Percentiles rank a stretch among this genome's conserved stretches.
These are phyloP conservation scores for Limonomyces culmigenus DNA, from an alignment of 1,284 basidiomycete genomes.

Conservation along the genomic window DNA sequence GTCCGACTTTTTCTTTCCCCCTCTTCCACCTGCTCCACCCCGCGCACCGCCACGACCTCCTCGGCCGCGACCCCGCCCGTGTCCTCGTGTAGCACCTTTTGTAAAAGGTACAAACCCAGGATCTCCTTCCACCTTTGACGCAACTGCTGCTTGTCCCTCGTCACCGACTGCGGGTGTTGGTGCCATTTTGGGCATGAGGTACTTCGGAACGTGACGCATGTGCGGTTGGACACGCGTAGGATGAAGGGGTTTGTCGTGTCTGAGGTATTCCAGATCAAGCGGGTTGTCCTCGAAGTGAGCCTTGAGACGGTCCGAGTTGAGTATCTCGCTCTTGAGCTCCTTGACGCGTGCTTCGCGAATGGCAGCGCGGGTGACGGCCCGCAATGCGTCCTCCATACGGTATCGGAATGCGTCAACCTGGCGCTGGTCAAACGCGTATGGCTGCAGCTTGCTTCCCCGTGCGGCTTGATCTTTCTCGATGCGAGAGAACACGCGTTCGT, in stretches of 20 bases:
- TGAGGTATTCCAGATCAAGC: constrained; percentile 79
- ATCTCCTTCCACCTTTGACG: constrained; percentile 11
- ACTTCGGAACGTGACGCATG: constrained; percentile 92
- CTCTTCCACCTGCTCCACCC: constrained; percentile 23
- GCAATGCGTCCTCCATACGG: constrained; percentile 91
- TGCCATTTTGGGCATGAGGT: constrained; percentile 75
- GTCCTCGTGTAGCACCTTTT: constrained; percentile 29
- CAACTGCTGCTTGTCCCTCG: constrained; percentile 10
- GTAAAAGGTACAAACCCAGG: constrained; percentile 57
- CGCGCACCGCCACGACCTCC: constrained; percentile 26
- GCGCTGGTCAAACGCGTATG: constrained; percentile 87
- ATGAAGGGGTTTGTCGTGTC: constrained; percentile 90
- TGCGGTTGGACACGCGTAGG: constrained; percentile 79
- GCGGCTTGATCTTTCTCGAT: constrained; percentile 64
- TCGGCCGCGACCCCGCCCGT: constrained; percentile 28
- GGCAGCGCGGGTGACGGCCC: constrained; percentile 73
- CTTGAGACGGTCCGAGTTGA: constrained; percentile 94
- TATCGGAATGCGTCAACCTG: constrained; percentile 98
- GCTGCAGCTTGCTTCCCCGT: constrained; percentile 65
- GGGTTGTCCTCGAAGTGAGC: constrained; percentile 98
- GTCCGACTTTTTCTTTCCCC: constrained; percentile 52
- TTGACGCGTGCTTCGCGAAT: constrained; percentile 88
- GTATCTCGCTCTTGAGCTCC: constrained; percentile 85
- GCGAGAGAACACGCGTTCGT: constrained; percentile 65
- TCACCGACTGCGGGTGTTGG: constrained; percentile 19